A percentile compares a stretch with the other conserved stretches of the same genome.
These are phyloP conservation scores for Trypanosoma melophagium DNA, from an alignment of 208 protist species.

Conservation along the genomic window DNA sequence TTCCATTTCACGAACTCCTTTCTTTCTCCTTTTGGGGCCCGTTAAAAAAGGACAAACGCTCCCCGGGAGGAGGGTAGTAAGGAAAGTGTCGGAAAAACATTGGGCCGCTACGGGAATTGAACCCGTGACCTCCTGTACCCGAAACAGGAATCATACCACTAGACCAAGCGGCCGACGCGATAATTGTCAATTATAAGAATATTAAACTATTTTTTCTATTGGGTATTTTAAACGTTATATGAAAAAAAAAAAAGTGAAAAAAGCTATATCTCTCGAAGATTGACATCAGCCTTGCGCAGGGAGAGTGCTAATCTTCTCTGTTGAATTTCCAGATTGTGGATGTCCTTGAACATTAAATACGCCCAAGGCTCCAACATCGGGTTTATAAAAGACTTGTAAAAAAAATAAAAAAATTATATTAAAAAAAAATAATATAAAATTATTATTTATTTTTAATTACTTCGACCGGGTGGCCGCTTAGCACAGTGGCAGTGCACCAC, in stretches of 20 bases:
- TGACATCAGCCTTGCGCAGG: conserved; percentile 77
- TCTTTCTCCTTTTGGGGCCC: too few relatives aligned
- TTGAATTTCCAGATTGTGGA: conserved; percentile 75
- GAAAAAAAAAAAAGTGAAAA: too few relatives aligned
- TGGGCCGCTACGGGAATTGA: conserved; percentile 31
- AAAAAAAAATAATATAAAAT: conserved; percentile 3
- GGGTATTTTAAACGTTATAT: too few relatives aligned
- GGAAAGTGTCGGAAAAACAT: conserved; percentile 9
- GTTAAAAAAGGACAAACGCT: not conserved
- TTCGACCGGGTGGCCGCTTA: conserved; percentile 76
- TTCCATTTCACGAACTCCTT: too few relatives aligned
- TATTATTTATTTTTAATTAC: conserved; percentile 7
- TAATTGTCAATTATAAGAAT: not conserved
- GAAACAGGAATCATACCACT: conserved; percentile 33
- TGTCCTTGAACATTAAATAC: conserved; percentile 33
- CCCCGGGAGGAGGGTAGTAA: not conserved
- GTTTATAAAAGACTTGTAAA: not conserved
- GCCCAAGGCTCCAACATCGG: conserved; percentile 31
- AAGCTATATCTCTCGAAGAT: conserved; percentile 69
- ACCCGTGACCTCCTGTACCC: conserved; percentile 31
- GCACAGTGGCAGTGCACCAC: conserved; percentile 95
- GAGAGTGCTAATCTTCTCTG: conserved; percentile 82
- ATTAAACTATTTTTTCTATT: too few relatives aligned
- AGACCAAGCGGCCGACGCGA: conserved; percentile 21
- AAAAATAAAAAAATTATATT: not conserved